Evolutionary conservation across 139 green algal genomes (phyloP).

Genomic region (Klebsormidium nitens): DNA sequence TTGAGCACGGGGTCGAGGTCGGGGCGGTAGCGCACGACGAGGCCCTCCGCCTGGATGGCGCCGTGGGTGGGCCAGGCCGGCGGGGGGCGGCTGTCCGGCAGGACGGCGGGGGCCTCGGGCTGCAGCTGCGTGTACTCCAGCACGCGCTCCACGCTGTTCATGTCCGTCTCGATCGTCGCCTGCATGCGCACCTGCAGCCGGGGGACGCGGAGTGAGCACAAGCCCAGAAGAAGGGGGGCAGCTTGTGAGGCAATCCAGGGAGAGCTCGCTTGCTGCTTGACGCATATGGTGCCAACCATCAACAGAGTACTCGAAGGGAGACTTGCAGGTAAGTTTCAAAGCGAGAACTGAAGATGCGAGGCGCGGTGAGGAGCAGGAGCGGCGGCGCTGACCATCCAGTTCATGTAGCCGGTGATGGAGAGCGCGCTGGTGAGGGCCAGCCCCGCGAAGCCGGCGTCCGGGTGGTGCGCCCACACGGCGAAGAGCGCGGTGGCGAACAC

Average conservation of each 20-base stretch:
- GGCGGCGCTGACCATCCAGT: constrained; percentile 88
- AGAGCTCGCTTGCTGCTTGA: no score
- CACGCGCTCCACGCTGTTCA: constrained; percentile 92
- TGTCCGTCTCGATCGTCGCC: constrained; percentile 51
- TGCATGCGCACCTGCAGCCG: constrained; percentile 74
- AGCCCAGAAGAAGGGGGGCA: no score
- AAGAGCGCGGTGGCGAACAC: constrained; percentile 42
- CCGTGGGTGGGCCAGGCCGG: constrained; percentile 57
- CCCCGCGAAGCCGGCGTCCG: constrained; percentile 60
- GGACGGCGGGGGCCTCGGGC: constrained; percentile 18
- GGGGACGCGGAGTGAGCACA: no score
- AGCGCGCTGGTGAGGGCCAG: constrained; percentile 82
- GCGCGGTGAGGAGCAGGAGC: no score
- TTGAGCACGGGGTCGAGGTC: constrained; percentile 75
- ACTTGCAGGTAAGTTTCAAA: no score
- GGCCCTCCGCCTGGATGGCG: constrained; percentile 50
- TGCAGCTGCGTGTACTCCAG: constrained; percentile 59
- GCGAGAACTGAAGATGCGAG: no score
- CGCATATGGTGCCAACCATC: no score
- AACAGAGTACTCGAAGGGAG: no score
- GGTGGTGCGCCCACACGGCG: not conserved
- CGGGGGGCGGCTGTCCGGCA: constrained; percentile 15
- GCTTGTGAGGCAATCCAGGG: no score
- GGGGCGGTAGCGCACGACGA: constrained; percentile 79
- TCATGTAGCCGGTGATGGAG: constrained; percentile 81